These are phyloP conservation scores for Larix kaempferi DNA, from an alignment of 75 land plant genomes.

Conservation along the genomic window DNA sequence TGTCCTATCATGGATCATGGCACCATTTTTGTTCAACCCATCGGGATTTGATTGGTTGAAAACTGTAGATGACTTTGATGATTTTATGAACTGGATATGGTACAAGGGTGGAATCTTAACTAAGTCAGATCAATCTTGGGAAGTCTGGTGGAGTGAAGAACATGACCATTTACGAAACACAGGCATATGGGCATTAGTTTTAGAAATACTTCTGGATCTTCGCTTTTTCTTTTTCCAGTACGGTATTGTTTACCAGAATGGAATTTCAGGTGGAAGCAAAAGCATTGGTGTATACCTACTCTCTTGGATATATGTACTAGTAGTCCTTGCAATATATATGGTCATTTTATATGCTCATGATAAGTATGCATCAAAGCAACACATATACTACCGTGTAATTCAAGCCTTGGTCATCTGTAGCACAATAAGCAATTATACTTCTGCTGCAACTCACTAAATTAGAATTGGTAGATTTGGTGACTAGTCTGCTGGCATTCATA, in stretches of 20 bases:
- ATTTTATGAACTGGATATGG: conserved; percentile 93
- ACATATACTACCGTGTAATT: conserved; percentile 71
- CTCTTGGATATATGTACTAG: conserved; percentile 78
- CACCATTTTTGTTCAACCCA: conserved; percentile 90
- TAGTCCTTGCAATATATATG: conserved; percentile 38
- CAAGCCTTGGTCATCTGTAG: conserved; percentile 61
- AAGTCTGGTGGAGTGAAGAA: conserved; percentile 95
- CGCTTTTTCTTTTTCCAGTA: conserved; percentile 94
- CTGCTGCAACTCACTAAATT: conserved; percentile 56
- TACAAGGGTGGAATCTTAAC: conserved; percentile 66
- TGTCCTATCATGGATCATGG: conserved; percentile 82
- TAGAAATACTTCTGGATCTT: conserved; percentile 71
- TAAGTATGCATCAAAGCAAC: conserved; percentile 69
- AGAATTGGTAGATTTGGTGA: conserved; percentile 52
- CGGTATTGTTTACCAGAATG: conserved; percentile 83
- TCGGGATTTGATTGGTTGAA: conserved; percentile 98
- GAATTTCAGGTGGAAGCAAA: conserved; percentile 52
- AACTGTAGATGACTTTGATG: conserved; percentile 84
- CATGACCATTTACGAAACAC: conserved; percentile 78
- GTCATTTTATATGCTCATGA: conserved; percentile 55
- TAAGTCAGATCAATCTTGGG: conserved; percentile 88
- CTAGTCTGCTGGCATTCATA: conserved; percentile 76
- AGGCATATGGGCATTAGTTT: conserved; percentile 75
- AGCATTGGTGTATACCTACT: conserved; percentile 73
- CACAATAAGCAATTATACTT: conserved; percentile 34